Evolutionary conservation across 2,329 filamentous ascomycete species (phyloP).

Genomic region (Botrytis galanthina): DNA sequence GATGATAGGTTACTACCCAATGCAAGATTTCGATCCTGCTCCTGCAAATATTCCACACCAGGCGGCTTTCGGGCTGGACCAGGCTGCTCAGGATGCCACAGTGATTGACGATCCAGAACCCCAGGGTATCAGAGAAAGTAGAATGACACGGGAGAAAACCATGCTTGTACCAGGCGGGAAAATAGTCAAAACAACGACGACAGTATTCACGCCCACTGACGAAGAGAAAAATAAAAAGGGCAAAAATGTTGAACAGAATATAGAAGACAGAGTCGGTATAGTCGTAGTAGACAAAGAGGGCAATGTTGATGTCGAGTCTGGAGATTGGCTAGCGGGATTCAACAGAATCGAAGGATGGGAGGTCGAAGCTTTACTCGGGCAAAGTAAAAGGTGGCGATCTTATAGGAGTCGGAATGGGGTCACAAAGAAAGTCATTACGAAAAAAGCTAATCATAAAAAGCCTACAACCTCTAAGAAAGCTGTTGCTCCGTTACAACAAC

Average conservation of each 20-base stretch:
- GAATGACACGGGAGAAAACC: constrained; percentile 18
- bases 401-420: not conserved
- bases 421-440: not conserved
- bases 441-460: constrained; percentile 3
- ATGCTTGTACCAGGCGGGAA: constrained; percentile 14
- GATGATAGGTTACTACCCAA: not conserved
- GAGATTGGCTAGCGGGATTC: constrained; percentile 14
- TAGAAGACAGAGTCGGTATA: constrained; percentile 17
- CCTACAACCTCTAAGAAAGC: not conserved
- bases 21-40: not conserved
- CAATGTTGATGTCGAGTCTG: constrained; percentile 11
- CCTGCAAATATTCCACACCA: not conserved
- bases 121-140: constrained; percentile 15
- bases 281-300: constrained; percentile 20
- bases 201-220: constrained; percentile 1
- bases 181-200: constrained; percentile 12
- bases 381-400: not conserved
- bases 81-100: not conserved
- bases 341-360: constrained; percentile 19
- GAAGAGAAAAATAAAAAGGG: not conserved
- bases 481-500: not conserved
- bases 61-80: not conserved
- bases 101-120: not conserved
- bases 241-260: not conserved
- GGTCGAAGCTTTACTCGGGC: constrained; percentile 11